phyloP scores from a whole-genome alignment of 2,329 filamentous ascomycete genomes.

The Ophiostoma angusticollis region DNA sequence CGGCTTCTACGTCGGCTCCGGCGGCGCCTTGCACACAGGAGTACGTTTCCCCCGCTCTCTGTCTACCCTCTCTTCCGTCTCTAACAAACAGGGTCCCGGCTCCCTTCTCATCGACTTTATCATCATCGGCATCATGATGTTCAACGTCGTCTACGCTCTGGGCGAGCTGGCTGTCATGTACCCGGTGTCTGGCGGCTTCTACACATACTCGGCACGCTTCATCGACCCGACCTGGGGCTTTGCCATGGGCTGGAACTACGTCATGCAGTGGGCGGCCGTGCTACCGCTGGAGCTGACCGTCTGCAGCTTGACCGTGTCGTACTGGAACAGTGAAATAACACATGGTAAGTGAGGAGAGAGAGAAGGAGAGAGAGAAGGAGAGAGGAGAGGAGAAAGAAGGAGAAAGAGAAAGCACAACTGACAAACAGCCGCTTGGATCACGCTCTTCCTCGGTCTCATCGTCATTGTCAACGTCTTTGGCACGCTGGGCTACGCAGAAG shows the following conservation, averaged over 20 bases:
- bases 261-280: constrained; percentile 35
- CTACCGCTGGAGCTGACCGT: constrained; percentile 37
- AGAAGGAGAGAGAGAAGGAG: no score
- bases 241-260: constrained; percentile 39
- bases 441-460: constrained; percentile 39
- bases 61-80: background rate
- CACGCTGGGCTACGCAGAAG: constrained; percentile 41
- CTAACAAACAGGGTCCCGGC: constrained; percentile 24
- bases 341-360: constrained; percentile 22
- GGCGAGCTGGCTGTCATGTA: constrained; percentile 44
- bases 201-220: constrained; percentile 42
- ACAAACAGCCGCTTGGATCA: constrained; percentile 36
- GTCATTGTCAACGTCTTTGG: constrained; percentile 44
- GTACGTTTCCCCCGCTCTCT: constrained; percentile 18
- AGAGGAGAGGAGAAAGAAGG: no score
- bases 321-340: constrained; percentile 33
- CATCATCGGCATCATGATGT: constrained; percentile 47
- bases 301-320: constrained; percentile 33
- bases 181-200: constrained; percentile 46
- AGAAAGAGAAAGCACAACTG: no score
- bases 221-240: constrained; percentile 44
- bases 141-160: constrained; percentile 49
- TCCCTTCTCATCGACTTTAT: constrained; percentile 35
- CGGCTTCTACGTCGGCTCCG: constrained; percentile 49
- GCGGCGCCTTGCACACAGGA: constrained; percentile 34